Evolutionary conservation across 2,329 filamentous ascomycete species (phyloP), one percentile per base, ranked within the genome.

Genomic region (Coleophoma crateriformis): DNA sequence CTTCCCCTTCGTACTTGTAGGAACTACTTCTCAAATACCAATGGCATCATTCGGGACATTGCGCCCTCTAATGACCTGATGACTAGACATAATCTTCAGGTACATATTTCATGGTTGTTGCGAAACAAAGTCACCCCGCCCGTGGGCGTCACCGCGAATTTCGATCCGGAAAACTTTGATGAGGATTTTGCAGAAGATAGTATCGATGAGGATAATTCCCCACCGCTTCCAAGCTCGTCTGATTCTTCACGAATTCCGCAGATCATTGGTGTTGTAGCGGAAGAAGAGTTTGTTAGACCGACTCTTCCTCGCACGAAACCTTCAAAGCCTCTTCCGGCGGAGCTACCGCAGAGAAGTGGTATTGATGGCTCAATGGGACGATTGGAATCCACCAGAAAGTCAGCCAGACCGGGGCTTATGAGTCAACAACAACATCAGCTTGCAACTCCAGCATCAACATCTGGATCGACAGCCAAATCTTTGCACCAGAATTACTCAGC

Each of bases 41-140:
- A 62, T 64, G 57, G 59, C 54, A 46, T 40, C 38, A 34, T 44
- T 32, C 47, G 39, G 54, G 49, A 43, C 51, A 52, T 40, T 46
- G 48, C 49, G 50, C 49, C 42, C 45, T 50, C 55, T 22, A 47
- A 50, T 49, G 48, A 53, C 61, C 60, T 57, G 56, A 66, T 66
- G 64, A 66, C 64, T 64, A 58, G 59, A 52, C 57, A 66, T 56
- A 66, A 66, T 56, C 59, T 66, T 39, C 54, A 58, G 52, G 48
- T 39, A 56, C 64, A 66, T 47, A 61, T 65, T 52, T 58, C 61
- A 50, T 66, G 64, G 64, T 59, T 66, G 48, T 56, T 65, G 46
- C 56, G 58, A 39, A 54, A 54, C 46, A 50, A 59, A 58, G 55
- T 61, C 47, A 55, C 56, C 58, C 54, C 54, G 34, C 54, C 58